phyloP scores from a whole-genome alignment of 2,329 filamentous ascomycete genomes.

The Dichotomopilus funicola region DNA sequence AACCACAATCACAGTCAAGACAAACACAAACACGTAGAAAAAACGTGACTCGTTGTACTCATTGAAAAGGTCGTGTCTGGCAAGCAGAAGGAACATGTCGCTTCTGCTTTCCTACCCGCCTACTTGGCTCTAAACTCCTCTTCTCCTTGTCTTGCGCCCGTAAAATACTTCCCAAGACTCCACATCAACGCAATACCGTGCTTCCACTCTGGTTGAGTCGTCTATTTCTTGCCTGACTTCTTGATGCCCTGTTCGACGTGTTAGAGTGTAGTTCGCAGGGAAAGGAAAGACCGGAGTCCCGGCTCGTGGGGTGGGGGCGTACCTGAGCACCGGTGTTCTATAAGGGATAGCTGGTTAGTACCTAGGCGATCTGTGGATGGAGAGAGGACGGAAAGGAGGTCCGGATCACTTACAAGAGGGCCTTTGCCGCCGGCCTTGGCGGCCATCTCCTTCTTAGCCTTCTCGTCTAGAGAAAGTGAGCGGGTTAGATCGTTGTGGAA shows the following conservation, averaged over 20 bases:
- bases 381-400: background rate
- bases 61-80: too few species aligned
- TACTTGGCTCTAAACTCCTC: too few species aligned
- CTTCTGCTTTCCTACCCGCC: too few species aligned
- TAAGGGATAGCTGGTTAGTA: too few species aligned
- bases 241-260: constrained; percentile 68
- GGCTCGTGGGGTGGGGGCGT: background rate
- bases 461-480: constrained; percentile 53
- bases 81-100: too few species aligned
- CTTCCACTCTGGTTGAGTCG: background rate
- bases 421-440: constrained; percentile 81
- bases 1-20: background rate
- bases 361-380: background rate
- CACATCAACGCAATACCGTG: background rate
- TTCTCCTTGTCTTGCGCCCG: too few species aligned
- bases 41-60: too few species aligned
- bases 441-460: constrained; percentile 79
- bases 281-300: background rate
- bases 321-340: constrained; percentile 24
- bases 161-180: too few species aligned
- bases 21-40: too few species aligned
- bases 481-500: background rate
- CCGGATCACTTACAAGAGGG: constrained; percentile 47
- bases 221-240: constrained; percentile 95
- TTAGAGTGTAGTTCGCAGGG: background rate